Conservation (phyloP, 352 stramenopile genomes). For the Elongisporangium undulatum region DNA sequence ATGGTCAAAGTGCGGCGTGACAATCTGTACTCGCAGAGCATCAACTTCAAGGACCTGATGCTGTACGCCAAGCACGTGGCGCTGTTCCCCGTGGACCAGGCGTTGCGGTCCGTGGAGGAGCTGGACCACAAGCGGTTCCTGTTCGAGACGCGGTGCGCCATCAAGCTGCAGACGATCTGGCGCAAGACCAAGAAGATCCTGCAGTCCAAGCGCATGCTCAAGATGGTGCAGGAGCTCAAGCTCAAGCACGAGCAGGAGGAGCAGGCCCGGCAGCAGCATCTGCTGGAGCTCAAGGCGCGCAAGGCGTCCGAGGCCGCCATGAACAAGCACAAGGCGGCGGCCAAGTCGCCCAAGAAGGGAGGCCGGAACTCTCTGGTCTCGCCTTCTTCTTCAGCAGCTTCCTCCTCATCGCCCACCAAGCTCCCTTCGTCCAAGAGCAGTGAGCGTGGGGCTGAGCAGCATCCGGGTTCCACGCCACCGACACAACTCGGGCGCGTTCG, state of each 20-base stretch:
- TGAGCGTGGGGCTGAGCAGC: neutral
- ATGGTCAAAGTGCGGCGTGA: slow-evolving; percentile 23
- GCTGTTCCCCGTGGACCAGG: slow-evolving; percentile 62
- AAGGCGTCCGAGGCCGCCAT: slow-evolving; percentile 14
- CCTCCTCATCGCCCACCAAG: slow-evolving; percentile 1
- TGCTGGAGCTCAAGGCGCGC: slow-evolving; percentile 16
- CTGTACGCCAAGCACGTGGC: slow-evolving; percentile 67
- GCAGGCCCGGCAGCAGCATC: slow-evolving; percentile 19
- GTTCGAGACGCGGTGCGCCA: slow-evolving; percentile 33
- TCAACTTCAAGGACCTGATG: slow-evolving; percentile 55
- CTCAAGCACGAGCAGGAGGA: slow-evolving; percentile 39
- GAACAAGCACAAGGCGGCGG: slow-evolving; percentile 7
- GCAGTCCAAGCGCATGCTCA: slow-evolving; percentile 30
- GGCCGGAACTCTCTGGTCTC: slow-evolving; percentile 1
- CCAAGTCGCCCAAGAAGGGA: slow-evolving; percentile 14
- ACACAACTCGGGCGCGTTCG: neutral
- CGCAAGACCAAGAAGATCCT: slow-evolving; percentile 38
- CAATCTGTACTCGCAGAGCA: slow-evolving; percentile 18
- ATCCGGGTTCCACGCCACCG: neutral
- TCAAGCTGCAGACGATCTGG: slow-evolving; percentile 68
- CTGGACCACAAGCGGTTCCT: slow-evolving; percentile 49
- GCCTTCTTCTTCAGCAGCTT: neutral
- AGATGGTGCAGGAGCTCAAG: slow-evolving; percentile 37
- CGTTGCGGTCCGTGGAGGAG: slow-evolving; percentile 45
- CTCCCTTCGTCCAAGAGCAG: neutral